Evolutionary conservation across 2,329 filamentous ascomycete genomes (phyloP), one percentile per base, ranked within the genome.

Genomic region (Arthrobotrys conoides): DNA sequence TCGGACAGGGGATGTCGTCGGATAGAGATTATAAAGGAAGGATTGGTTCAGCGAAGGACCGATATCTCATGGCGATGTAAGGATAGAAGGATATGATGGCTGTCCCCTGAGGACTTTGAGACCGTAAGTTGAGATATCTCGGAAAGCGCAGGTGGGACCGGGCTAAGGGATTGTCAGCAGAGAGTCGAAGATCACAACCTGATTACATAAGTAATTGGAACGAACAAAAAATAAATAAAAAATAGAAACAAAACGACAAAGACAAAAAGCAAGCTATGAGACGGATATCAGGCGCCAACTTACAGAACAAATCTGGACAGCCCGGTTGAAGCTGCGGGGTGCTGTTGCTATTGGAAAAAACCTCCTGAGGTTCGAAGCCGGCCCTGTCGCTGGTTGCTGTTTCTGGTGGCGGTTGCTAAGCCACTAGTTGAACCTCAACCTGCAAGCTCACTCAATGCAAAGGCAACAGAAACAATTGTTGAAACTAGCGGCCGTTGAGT

Each of bases 41-140:
- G 24, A 24, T 61, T 20, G 48, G 8, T 76, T 70, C 46, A 70
- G 38, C 65, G 72, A 70, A 41, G 16, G 72, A 51, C 55, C 24
- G 66, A 66, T 66, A 66, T 76, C 48, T 70, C 66, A 76, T 76
- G 24, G 61, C 24, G 33, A 24, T 48, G 24, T 22, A 64, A 51
- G 36, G 46, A 63, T 64, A 5, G 36, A 65, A 59, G 46, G 24
- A n/a, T 30, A 18, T 38, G 12, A 20, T 14, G 38, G 36, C n/a
- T 38, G 41, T 44, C 41, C 44, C 53, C 53, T 41, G 51, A 24
- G 33, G 41, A 20, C 44, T 63, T 49, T 49, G 24, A 27, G 18
- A 41, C 55, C 16, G 49, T 49, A 51, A 66, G 48, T 38, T 16
- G 61, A 51, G 41, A 65, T 48, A 38, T 24, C n/a, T 49, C 44